phyloP scores from a whole-genome alignment of 192 early-diverging fungal genomes.

The Coemansia sp. region DNA sequence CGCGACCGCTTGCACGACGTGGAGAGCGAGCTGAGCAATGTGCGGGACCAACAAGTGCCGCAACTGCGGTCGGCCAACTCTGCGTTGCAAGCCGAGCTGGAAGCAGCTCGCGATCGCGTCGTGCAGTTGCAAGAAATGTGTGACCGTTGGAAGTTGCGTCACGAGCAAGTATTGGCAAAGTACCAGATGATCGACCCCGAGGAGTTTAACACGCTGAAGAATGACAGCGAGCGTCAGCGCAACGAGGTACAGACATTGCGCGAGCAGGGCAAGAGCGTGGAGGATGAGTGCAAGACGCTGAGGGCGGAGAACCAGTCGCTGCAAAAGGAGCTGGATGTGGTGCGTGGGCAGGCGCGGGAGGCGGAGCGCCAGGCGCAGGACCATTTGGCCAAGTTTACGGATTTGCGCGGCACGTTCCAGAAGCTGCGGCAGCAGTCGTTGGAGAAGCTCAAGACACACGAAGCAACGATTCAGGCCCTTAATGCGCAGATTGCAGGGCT shows the following conservation, averaged over 20 bases:
- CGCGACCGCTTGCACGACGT: conserved; percentile 21
- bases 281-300: neutral
- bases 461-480: conserved; percentile 34
- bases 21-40: conserved; percentile 54
- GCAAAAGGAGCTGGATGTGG: conserved; percentile 4
- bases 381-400: conserved; percentile 31
- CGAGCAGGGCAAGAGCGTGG: neutral
- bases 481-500: conserved; percentile 23
- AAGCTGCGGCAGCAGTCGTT: conserved; percentile 45
- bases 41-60: conserved; percentile 58
- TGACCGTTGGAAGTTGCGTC: conserved; percentile 70
- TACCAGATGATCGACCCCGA: conserved; percentile 81
- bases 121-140: conserved; percentile 61
- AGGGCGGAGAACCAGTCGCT: conserved; percentile 19
- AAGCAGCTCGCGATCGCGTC: conserved; percentile 56
- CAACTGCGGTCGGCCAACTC: conserved; percentile 51
- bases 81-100: conserved; percentile 61
- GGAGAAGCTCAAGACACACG: conserved; percentile 30
- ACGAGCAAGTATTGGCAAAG: conserved; percentile 70
- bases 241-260: conserved; percentile 17
- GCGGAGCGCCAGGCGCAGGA: conserved; percentile 10
- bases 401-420: conserved; percentile 35
- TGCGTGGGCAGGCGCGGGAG: neutral
- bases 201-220: conserved; percentile 70
- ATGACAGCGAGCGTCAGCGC: conserved; percentile 41